Conservation (phyloP, 352 stramenopile species). For the Aphanomyces invadans region DNA sequence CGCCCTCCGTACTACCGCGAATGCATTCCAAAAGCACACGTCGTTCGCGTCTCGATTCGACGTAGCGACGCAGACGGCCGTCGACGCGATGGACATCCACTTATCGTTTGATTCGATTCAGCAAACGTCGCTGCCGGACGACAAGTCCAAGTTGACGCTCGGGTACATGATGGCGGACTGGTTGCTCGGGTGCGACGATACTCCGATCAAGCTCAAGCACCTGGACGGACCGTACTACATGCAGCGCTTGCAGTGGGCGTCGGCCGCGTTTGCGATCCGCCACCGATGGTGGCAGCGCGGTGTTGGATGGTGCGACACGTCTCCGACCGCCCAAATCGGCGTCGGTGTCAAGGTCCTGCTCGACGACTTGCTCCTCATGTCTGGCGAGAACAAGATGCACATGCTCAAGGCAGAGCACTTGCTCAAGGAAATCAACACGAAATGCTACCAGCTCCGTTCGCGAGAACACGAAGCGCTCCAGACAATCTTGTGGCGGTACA, state of each 20-base stretch:
- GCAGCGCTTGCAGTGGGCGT: constrained; percentile 48
- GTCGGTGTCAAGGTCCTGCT: constrained; percentile 56
- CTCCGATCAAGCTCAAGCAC: constrained; percentile 38
- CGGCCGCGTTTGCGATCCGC: constrained; percentile 46
- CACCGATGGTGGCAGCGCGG: constrained; percentile 59
- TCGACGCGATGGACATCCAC: constrained; percentile 43
- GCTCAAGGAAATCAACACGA: constrained; percentile 52
- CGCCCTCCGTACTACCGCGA: constrained; percentile 45
- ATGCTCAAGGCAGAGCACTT: constrained; percentile 57
- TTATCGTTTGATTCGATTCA: constrained; percentile 29
- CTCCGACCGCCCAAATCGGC: constrained; percentile 32
- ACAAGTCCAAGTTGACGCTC: constrained; percentile 35
- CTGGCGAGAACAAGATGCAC: constrained; percentile 67
- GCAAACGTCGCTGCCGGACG: constrained; percentile 40
- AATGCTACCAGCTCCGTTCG: constrained; percentile 44
- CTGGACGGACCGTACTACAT: constrained; percentile 40
- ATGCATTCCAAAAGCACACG: constrained; percentile 49
- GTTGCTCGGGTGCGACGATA: constrained; percentile 50
- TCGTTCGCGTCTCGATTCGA: constrained; percentile 51
- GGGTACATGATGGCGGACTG: constrained; percentile 48
- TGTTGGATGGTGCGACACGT: constrained; percentile 51
- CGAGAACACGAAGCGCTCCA: constrained; percentile 39
- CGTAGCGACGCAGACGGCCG: constrained; percentile 29
- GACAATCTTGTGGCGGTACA: constrained; percentile 36
- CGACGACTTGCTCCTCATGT: constrained; percentile 46